Percentiles rank a stretch among this genome's conserved stretches.
Evolutionary conservation across 352 stramenopile species (phyloP).

Genomic region (Pythium angustatum): DNA sequence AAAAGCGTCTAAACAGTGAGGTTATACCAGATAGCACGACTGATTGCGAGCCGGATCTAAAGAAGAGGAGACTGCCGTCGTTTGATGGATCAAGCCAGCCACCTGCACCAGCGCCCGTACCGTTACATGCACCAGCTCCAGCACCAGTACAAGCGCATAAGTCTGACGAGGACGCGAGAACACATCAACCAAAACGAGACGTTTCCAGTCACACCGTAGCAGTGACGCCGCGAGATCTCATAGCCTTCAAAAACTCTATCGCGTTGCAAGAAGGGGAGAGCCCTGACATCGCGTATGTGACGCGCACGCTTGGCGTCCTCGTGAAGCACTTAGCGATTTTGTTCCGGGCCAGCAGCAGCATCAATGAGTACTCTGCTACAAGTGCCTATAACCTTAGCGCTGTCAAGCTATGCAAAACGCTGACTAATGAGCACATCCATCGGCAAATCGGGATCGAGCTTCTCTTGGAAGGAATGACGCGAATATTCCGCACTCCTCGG

Average conservation of each 20-base stretch:
- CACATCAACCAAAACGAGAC: not conserved
- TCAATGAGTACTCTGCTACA: not conserved
- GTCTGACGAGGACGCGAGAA: not conserved
- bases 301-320: constrained; percentile 38
- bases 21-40: not conserved
- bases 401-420: constrained; percentile 9
- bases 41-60: not conserved
- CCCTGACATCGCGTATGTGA: constrained; percentile 31
- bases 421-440: constrained; percentile 5
- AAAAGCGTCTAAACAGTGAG: not conserved
- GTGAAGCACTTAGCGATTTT: constrained; percentile 32
- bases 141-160: not conserved
- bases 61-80: not conserved
- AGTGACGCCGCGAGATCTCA: constrained; percentile 10
- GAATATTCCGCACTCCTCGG: constrained; percentile 15
- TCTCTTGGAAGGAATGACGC: constrained; percentile 14
- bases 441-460: not conserved
- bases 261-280: constrained; percentile 32
- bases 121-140: too few relatives aligned
- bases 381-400: not conserved
- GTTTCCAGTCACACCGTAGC: not conserved
- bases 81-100: not conserved
- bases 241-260: constrained; percentile 36
- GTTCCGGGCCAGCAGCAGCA: not conserved
- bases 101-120: not conserved